Conservation (phyloP, 257 asterid genomes). For the Solanum raphanifolium region DNA sequence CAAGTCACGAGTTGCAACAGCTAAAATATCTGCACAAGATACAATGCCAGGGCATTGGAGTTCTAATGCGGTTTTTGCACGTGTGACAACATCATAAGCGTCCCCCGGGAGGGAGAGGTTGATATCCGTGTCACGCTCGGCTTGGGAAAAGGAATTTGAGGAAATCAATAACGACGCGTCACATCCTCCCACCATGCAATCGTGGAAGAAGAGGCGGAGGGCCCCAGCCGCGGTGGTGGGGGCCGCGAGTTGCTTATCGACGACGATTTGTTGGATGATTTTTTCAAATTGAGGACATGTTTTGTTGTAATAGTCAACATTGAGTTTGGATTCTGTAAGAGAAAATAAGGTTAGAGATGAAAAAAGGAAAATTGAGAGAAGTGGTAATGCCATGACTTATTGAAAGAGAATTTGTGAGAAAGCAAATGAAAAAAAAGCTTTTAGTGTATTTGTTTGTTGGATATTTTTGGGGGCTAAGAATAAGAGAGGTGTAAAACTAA, state of each 20-base stretch:
- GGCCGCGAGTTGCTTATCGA: slow-evolving; percentile 51
- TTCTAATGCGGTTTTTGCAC: slow-evolving; percentile 62
- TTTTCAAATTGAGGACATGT: slow-evolving; percentile 52
- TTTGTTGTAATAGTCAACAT: slow-evolving; percentile 43
- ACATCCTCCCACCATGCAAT: slow-evolving; percentile 82
- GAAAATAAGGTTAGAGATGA: slow-evolving; percentile 11
- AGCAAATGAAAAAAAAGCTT: background rate
- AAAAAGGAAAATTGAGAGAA: slow-evolving; percentile 17
- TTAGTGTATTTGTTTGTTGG: background rate
- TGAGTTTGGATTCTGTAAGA: slow-evolving; percentile 25
- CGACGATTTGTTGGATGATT: slow-evolving; percentile 37
- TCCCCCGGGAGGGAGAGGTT: slow-evolving; percentile 80
- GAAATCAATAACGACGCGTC: slow-evolving; percentile 75
- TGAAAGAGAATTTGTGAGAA: background rate
- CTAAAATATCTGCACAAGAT: slow-evolving; percentile 79
- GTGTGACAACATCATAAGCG: slow-evolving; percentile 55
- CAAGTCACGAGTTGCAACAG: slow-evolving; percentile 61
- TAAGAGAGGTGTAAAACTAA: background rate
- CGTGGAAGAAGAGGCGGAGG: slow-evolving; percentile 89
- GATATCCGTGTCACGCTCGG: slow-evolving; percentile 66
- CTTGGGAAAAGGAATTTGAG: slow-evolving; percentile 27
- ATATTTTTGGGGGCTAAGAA: background rate
- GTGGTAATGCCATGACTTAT: slow-evolving; percentile 26
- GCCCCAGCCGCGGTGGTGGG: slow-evolving; percentile 85
- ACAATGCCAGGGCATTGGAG: slow-evolving; percentile 70